phyloP scores from a whole-genome alignment of 192 early-diverging fungal genomes.

The Phycomyces nitens region DNA sequence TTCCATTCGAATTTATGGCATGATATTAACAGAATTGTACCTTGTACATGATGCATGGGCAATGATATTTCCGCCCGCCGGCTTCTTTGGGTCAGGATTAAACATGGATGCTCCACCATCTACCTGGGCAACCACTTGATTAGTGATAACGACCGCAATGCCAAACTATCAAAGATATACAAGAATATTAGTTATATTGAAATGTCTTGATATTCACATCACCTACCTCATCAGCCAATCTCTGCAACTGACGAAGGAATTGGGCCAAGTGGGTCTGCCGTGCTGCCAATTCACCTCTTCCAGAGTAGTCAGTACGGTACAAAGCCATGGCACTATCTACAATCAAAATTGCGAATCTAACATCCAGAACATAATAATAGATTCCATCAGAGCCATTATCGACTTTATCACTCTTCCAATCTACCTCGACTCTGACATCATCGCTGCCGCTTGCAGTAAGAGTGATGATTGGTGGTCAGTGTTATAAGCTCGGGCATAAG shows the following conservation, averaged over 20 bases:
- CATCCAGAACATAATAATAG: background rate
- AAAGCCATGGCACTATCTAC: conserved; percentile 93
- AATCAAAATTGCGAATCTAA: conserved; percentile 73
- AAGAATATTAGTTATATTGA: too few species aligned
- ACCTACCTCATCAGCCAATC: conserved; percentile 86
- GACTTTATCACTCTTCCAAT: too few species aligned
- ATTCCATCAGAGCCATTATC: background rate
- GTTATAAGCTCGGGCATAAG: conserved; percentile 91
- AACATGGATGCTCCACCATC: conserved; percentile 90
- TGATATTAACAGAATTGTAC: conserved; percentile 34
- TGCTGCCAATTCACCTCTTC: conserved; percentile 92
- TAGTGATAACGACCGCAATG: conserved; percentile 94
- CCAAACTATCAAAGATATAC: conserved; percentile 81
- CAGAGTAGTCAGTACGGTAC: conserved; percentile 95
- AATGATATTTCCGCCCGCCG: conserved; percentile 97
- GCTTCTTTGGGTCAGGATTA: conserved; percentile 88
- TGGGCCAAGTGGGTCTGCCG: conserved; percentile 94
- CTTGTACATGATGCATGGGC: conserved; percentile 97
- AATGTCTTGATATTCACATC: too few species aligned
- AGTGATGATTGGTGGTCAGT: conserved; percentile 92
- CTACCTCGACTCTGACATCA: conserved; percentile 83
- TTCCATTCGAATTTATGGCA: conserved; percentile 1
- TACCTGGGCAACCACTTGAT: conserved; percentile 94
- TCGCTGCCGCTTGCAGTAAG: conserved; percentile 78
- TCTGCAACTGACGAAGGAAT: conserved; percentile 80